A percentile compares a stretch with the other conserved stretches of the same genome.
phyloP scores from a whole-genome alignment of 768 basidiomycete species.

The Suillus clintonianus region DNA sequence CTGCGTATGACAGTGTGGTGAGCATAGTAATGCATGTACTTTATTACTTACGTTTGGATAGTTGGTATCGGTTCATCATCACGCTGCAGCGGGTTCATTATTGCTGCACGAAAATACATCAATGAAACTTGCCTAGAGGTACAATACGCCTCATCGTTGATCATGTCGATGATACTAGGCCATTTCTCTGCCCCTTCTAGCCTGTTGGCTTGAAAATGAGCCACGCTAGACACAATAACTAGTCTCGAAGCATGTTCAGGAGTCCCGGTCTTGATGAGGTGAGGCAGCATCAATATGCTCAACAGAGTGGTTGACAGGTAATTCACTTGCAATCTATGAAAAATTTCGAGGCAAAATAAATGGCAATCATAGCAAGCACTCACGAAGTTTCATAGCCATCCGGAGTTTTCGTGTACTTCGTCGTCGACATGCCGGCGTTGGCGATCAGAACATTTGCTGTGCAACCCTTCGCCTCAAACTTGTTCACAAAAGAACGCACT shows the following conservation, averaged over 20 bases:
- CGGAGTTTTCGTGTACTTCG: constrained; percentile 24
- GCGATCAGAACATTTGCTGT: constrained; percentile 32
- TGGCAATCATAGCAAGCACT: constrained; percentile 8
- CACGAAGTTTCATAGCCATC: constrained; percentile 41
- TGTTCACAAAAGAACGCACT: constrained; percentile 32
- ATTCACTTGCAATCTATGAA: constrained; percentile 36
- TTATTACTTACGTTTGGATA: constrained; percentile 25
- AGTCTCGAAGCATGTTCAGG: constrained; percentile 25
- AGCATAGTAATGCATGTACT: constrained; percentile 3
- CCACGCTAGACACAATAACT: constrained; percentile 33
- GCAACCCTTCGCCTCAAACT: constrained; percentile 26
- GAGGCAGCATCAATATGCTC: constrained; percentile 36
- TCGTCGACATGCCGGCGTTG: constrained; percentile 28
- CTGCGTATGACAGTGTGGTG: constrained; percentile 14
- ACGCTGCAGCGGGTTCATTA: constrained; percentile 12
- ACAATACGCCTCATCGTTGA: constrained; percentile 30
- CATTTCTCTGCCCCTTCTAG: constrained; percentile 14
- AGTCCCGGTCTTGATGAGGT: constrained; percentile 30
- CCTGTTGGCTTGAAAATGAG: constrained; percentile 18
- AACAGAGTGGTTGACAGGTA: constrained; percentile 37
- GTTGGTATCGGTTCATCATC: constrained; percentile 26
- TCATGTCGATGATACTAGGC: constrained; percentile 27
- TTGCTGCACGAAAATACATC: neutral
- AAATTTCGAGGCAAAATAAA: neutral
- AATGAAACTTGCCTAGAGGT: constrained; percentile 20